Evolutionary conservation across 2,329 filamentous ascomycete species (phyloP), one percentile per base, ranked within the genome.

Genomic region (Helminthosporium solani): DNA sequence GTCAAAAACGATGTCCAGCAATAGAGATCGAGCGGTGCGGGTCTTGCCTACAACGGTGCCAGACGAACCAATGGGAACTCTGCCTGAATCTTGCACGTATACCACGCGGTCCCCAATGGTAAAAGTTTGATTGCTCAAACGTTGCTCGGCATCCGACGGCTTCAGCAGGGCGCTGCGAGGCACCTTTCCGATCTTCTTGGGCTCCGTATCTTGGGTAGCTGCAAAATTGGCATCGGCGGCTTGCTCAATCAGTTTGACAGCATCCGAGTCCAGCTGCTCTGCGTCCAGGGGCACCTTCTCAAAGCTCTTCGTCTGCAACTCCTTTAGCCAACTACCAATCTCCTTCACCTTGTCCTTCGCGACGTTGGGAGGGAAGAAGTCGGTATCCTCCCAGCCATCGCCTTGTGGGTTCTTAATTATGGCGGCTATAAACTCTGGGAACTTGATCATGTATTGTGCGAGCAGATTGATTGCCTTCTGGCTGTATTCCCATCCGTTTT

Each of bases 1-100:
- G 67, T 99, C 95, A 72, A 96, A 99, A 7, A 99, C 85, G 46
- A 97, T 82, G 67, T 99, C 94, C 30, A 99, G 78, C 47, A 96
- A 79, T 37, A 88, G 82, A 20, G 86, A 86, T 45, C 88, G 87
- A 16, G 90, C 80, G 23, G 91, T 96, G 45, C 89, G 86, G 50
- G 90, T 96, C 65, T 96, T 87, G 28, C 94, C 94, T 46, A 95
- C 86, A n/a, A 99, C 89, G 1, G 94, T 97, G 60, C 95, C 94
- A 43, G 87, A 84, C 42, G 88, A 88, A 28, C 88, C 91, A 60
- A 99, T 95, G 1, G 94, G 94, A 1, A 99, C 92, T 64, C 96
- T 92, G 56, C 94, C 94, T 44, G 91, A 90, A 57, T 92, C 88
- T 60, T 91, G 87, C 7, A 91, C 90, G 68, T 96, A 99, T 33